A percentile compares a stretch with the other conserved stretches of the same genome.
These are phyloP conservation scores for Solanum boliviense DNA, from an alignment of 257 asterid species.

Conservation along the genomic window DNA sequence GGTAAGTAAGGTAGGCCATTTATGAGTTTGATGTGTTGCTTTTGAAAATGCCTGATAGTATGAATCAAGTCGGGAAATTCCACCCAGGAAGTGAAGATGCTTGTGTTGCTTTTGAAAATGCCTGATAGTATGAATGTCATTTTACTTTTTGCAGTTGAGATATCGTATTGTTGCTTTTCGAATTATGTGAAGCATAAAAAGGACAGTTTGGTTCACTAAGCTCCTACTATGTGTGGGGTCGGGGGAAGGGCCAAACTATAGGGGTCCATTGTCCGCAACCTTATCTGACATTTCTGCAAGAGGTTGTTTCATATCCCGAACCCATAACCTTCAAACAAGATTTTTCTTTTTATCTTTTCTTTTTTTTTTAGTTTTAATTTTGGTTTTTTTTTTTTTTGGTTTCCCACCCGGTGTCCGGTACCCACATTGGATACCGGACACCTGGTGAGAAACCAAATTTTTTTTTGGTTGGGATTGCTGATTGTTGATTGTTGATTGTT, in stretches of 20 bases:
- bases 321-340: too few relatives aligned
- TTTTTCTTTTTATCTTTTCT: background rate
- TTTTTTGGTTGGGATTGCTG: background rate
- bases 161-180: background rate
- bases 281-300: too few relatives aligned
- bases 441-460: too few relatives aligned
- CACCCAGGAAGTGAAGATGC: background rate
- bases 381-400: too few relatives aligned
- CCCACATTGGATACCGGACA: too few relatives aligned
- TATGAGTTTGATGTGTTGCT: background rate
- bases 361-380: too few relatives aligned
- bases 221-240: background rate
- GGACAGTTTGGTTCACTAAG: background rate
- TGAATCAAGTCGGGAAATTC: background rate
- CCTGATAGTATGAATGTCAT: background rate
- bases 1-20: background rate
- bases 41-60: background rate
- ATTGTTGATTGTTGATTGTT: background rate
- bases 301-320: too few relatives aligned
- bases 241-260: background rate
- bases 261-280: too few relatives aligned
- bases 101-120: background rate
- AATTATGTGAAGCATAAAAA: background rate
- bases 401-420: too few relatives aligned
- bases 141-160: background rate